Evolutionary conservation across 345 rosid species (phyloP).

Genomic region (Passiflora organensis): DNA sequence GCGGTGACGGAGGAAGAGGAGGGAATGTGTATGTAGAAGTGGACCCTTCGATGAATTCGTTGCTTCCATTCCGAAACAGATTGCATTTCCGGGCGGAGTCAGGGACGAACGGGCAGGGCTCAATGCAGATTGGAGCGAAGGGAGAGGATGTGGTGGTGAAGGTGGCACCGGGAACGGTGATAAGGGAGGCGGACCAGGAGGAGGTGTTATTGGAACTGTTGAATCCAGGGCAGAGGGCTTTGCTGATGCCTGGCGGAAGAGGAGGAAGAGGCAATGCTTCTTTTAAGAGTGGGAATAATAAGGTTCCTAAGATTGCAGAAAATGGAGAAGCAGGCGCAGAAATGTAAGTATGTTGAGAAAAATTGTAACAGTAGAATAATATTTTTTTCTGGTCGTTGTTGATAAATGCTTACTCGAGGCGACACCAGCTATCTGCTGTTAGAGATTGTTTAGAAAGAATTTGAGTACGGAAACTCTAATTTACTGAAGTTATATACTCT

Average conservation of each 20-base stretch:
- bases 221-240: slow-evolving; percentile 70
- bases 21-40: slow-evolving; percentile 80
- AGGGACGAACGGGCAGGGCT: slow-evolving; percentile 79
- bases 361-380: too few species aligned
- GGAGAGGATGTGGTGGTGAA: slow-evolving; percentile 82
- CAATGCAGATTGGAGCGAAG: slow-evolving; percentile 60
- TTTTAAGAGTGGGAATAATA: slow-evolving; percentile 71
- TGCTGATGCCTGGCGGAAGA: slow-evolving; percentile 85
- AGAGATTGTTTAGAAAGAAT: too few species aligned
- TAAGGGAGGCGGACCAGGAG: slow-evolving; percentile 62
- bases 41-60: slow-evolving; percentile 74
- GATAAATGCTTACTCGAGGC: too few species aligned
- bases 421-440: too few species aligned
- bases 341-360: slow-evolving; percentile 49
- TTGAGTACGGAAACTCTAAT: too few species aligned
- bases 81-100: slow-evolving; percentile 82
- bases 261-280: slow-evolving; percentile 97
- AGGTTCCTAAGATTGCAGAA: slow-evolving; percentile 87
- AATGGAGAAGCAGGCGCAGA: slow-evolving; percentile 96
- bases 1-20: slow-evolving; percentile 97
- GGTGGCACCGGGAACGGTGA: slow-evolving; percentile 81
- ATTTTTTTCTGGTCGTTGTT: too few species aligned
- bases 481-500: too few species aligned
- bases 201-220: slow-evolving; percentile 81
- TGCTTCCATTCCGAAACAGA: slow-evolving; percentile 71